Conservation (phyloP, 306 rosid genomes). For the barrel medic (Medicago truncatula) region DNA sequence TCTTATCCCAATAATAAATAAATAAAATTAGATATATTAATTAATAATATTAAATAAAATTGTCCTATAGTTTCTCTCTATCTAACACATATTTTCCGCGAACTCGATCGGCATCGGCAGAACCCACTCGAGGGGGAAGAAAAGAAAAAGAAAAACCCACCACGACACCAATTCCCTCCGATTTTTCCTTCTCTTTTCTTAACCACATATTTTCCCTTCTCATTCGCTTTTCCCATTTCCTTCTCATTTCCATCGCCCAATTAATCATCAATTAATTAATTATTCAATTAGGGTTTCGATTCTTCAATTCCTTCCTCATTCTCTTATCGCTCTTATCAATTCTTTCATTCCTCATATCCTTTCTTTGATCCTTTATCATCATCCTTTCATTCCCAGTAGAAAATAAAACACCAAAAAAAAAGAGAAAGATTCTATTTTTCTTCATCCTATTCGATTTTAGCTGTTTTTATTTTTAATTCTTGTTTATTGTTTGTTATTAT, state of each 20-base stretch:
- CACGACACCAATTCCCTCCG: slow-evolving; percentile 26
- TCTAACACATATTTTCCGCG: slow-evolving; percentile 31
- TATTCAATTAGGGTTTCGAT: slow-evolving; percentile 57
- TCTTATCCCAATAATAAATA: no score
- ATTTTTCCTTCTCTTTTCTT: slow-evolving; percentile 26
- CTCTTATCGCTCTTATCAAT: not conserved
- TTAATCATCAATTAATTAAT: not conserved
- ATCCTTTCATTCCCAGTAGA: slow-evolving; percentile 45
- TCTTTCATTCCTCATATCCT: not conserved
- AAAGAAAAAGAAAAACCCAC: slow-evolving; percentile 44
- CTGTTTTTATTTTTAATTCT: slow-evolving; percentile 23
- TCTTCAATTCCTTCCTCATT: no score
- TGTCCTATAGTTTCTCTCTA: slow-evolving; percentile 8
- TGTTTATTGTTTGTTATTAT: not conserved
- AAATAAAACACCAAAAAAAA: slow-evolving; percentile 5
- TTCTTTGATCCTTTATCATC: slow-evolving; percentile 36
- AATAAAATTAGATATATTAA: no score
- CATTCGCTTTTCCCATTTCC: not conserved
- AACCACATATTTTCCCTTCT: slow-evolving; percentile 16
- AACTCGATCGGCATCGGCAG: slow-evolving; percentile 67
- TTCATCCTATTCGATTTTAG: slow-evolving; percentile 41
- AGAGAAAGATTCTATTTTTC: slow-evolving; percentile 46
- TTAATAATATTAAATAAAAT: not conserved
- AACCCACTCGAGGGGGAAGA: slow-evolving; percentile 37
- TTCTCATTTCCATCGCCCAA: slow-evolving; percentile 31